A percentile compares a stretch with the other conserved stretches of the same genome.
These are phyloP conservation scores for Xylaria digitata DNA, from an alignment of 2,329 filamentous ascomycete genomes.

Conservation along the genomic window DNA sequence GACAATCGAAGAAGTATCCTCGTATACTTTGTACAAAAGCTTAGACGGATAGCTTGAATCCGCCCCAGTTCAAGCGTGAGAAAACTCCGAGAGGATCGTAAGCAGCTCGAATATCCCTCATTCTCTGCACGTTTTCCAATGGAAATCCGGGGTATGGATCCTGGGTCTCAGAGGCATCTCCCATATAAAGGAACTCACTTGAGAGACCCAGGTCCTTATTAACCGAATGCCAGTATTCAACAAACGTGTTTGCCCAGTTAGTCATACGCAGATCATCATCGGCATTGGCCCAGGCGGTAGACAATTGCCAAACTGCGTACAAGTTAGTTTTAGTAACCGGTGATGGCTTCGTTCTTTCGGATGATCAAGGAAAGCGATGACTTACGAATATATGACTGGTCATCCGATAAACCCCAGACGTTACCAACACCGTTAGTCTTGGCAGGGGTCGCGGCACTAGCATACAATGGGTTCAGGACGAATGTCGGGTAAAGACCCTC, in stretches of 20 bases:
- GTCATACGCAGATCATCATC: constrained; percentile 53
- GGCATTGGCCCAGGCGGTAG: constrained; percentile 52
- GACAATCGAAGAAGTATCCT: no score
- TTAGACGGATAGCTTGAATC: constrained; percentile 43
- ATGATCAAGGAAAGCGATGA: background rate
- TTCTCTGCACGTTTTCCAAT: constrained; percentile 49
- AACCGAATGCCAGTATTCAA: constrained; percentile 48
- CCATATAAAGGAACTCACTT: constrained; percentile 53
- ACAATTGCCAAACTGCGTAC: constrained; percentile 53
- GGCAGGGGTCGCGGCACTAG: constrained; percentile 47
- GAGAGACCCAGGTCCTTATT: constrained; percentile 46
- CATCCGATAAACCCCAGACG: constrained; percentile 51
- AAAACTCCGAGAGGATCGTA: constrained; percentile 52
- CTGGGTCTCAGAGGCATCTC: constrained; percentile 53
- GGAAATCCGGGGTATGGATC: constrained; percentile 52
- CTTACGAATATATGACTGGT: constrained; percentile 50
- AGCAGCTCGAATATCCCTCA: constrained; percentile 46
- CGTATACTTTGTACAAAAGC: no score
- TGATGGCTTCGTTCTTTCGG: background rate
- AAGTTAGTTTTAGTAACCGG: background rate
- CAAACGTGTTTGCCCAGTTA: constrained; percentile 48
- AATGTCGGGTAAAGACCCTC: constrained; percentile 54
- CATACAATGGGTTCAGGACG: constrained; percentile 49
- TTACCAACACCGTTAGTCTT: constrained; percentile 54
- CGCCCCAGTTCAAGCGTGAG: constrained; percentile 51